Base-by-base conservation (phyloP, 1,139 yeast genomes). In the Yamadazyma conglobata region DNA sequence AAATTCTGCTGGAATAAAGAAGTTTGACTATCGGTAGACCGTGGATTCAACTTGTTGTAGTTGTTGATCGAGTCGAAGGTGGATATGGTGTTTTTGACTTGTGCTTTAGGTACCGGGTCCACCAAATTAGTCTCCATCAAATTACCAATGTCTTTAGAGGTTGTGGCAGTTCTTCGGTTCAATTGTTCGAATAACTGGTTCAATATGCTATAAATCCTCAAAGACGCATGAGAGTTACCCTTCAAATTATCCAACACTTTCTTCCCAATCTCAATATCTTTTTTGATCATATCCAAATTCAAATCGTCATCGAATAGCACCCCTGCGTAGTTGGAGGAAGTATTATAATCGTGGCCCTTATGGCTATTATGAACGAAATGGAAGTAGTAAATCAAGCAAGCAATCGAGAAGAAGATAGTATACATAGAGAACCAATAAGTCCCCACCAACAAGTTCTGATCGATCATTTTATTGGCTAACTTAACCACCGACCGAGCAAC, bases 371-470 rank as follows among this genome's bases (percentile, higher is more conserved):
- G 64, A 4, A 73, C 73, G 54, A 84, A 93, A 54, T 86, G 95
- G 37, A 79, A 84, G 51, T 86, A 88, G 49, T 83, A 88, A 7
- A 86, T 78, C 46, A 88, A 65, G 46, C 95, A 85, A 0, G 96
- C 95, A 33, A 88, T 88, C 3, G 95, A 80, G 52, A 86, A 88
- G 54, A 88, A 88, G n/a, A 88, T 82, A 0, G 96, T 86, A 54
- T 88, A 88, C 56, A 84, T 82, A 10, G 93, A 81, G 52, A 87
- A 88, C 96, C 96, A 87, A 54, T 88, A 88, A 2, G 95, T 85
- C 1, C 96, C 96, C 39, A 84, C 77, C 34, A 88, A 64, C 49
- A 86, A 69, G 38, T 82, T 72, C 39, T 79, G 78, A 40, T 77
- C 76, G 39, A 84, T 77, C 85, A 88, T 77, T 44, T 84, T 91